Percentiles rank a stretch among this genome's conserved stretches.
phyloP scores from a whole-genome alignment of 2,329 filamentous ascomycete genomes.

The Pseudogymnoascus sp. region DNA sequence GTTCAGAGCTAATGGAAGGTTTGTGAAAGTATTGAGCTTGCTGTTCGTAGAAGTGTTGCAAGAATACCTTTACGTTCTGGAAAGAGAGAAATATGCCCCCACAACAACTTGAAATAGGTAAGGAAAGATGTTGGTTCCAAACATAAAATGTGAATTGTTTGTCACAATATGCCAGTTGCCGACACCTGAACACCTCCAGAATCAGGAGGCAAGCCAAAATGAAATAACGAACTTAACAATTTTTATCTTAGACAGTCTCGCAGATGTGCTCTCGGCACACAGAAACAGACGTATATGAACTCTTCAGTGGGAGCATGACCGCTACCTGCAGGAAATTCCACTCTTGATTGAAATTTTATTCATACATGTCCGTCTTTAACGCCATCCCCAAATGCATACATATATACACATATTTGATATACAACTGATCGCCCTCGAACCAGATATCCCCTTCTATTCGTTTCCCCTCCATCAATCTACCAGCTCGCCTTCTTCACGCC shows the following conservation, averaged over 20 bases:
- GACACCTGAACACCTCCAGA: neutral
- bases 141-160: neutral
- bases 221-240: neutral
- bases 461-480: conserved; percentile 44
- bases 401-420: conserved; percentile 9
- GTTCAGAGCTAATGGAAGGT: neutral
- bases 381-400: conserved; percentile 9
- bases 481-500: conserved; percentile 96
- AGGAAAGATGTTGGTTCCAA: neutral
- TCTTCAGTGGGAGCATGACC: neutral
- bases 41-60: neutral
- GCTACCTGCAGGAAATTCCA: neutral
- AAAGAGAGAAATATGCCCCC: neutral
- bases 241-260: neutral
- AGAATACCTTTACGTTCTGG: neutral
- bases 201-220: neutral
- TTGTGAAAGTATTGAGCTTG: neutral
- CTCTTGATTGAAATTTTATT: conserved; percentile 3
- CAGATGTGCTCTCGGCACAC: neutral
- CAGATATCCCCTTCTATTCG: neutral
- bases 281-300: neutral
- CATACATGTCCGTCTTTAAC: conserved; percentile 9
- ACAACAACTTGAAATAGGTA: neutral
- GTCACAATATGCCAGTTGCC: neutral
- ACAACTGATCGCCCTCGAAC: conserved; percentile 3